Base-by-base conservation (phyloP, 139 green algal genomes). In the Coccomyxa sp. region DNA sequence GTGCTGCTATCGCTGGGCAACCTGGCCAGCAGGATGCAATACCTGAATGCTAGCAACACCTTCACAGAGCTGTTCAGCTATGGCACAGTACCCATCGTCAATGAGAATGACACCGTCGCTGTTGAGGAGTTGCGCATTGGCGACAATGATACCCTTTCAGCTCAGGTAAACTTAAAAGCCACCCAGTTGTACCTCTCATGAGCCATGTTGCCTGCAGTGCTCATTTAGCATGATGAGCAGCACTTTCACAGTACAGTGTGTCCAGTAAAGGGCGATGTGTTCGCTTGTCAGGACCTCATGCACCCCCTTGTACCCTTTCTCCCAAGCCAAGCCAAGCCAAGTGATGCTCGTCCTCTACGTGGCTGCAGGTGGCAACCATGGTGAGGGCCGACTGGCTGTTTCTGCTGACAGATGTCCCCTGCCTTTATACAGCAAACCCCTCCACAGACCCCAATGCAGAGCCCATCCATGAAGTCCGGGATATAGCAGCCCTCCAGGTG, bases 101-200 rank as follows among this genome's bases (percentile, higher is more conserved):
- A 99, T 71, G 95, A 99, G 77, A 99, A 99, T 79, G 93, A 97
- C 88, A 97, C 93, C 8, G 89, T 97, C 27, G 90, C 91, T 9
- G 91, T 97, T 31, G 82, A 91, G 44, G 86, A 94, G 84, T 88
- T 98, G 86, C 88, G 92, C 22, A 94, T 98, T 84, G 95, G 95
- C 36, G 95, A 99, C 92, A 99, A 99, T 80, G 95, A 99, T 87
- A 97, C 92, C 10, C 88, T 99, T 33, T 92, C 91, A 0, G 94
- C 95, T 3, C 92, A 97, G 82, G 88, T 91, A 70, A 55, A 64
- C 50, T 64, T 22, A 64, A 7, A 64, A 36, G 27, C 50, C 50
- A 31, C 0, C 2, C 50, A 64, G n/a, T n/a, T n/a, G n/a, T n/a
- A n/a, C n/a, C n/a, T n/a, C n/a, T n/a, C n/a, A n/a, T n/a, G n/a